Evolutionary conservation across 1,139 yeast species (phyloP), one percentile per base, ranked within the genome.

Genomic region (Sugiyamaella neomexicana): DNA sequence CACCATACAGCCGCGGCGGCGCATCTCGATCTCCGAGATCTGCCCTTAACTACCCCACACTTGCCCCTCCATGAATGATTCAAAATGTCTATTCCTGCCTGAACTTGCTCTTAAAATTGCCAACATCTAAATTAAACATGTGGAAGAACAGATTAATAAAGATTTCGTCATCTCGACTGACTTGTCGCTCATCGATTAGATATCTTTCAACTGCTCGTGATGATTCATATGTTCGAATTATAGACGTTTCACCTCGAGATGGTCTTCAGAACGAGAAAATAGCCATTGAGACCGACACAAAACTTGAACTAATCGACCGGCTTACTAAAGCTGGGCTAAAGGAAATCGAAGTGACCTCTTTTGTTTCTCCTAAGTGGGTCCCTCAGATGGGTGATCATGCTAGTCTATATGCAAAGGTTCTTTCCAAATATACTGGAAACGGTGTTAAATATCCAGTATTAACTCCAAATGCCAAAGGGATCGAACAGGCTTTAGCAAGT

Each of bases 281-380:
- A 10, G 55, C 60, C 17, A 67, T 70, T n/a, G 54, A 70, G n/a
- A 66, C 72, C 1, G 64, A 60, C 25, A 60, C 60, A 31, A 70
- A 70, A 51, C 60, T 68, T 23, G 65, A 65, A 39, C 65, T 70
- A 32, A 68, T 70, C 27, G 66, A 65, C 39, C 61, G 66, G n/a
- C 62, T 70, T 15, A 65, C 67, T 2, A 36, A 56, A 1, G 57
- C 69, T 17, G 72, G 73, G n/a, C 50, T 70, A 12, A 58, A 60
- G 42, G 62, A 59, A 16, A 64, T 70, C 25, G 74, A 70, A 51
- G 65, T 63, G 6, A 67, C 74, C 2, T 64, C 73, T 3, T 70
- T 70, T 58, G 74, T 70, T n/a, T 66, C 72, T 5, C 73, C 72
- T 5, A 70, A 70, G 53, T 70, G 73, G 72, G 72, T 70, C 7